A percentile compares a stretch with the other conserved stretches of the same genome.
These are phyloP conservation scores for Lactarius deliciosus DNA, from an alignment of 768 basidiomycete species.

Conservation along the genomic window DNA sequence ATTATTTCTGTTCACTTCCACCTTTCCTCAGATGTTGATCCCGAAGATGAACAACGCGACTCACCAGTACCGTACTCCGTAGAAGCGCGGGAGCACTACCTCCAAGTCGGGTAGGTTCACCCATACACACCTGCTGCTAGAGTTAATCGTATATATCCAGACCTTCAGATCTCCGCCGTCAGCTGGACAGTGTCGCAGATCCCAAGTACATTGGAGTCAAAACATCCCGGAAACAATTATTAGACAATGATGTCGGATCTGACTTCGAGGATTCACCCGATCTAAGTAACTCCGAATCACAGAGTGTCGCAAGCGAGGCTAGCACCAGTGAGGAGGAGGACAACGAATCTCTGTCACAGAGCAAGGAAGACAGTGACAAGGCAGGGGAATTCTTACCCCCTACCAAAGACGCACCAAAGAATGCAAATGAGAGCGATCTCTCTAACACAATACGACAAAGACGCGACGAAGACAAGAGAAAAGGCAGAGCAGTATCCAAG, in stretches of 20 bases:
- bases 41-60: conserved; percentile 40
- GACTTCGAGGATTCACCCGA: conserved; percentile 34
- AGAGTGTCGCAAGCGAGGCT: conserved; percentile 13
- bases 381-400: conserved; percentile 23
- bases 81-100: conserved; percentile 69
- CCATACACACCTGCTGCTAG: background rate
- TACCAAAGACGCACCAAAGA: conserved; percentile 12
- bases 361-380: conserved; percentile 31
- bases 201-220: conserved; percentile 77
- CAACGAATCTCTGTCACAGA: conserved; percentile 30
- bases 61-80: conserved; percentile 31
- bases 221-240: conserved; percentile 57
- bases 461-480: conserved; percentile 68
- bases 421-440: conserved; percentile 42
- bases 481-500: conserved; percentile 79
- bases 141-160: conserved; percentile 38
- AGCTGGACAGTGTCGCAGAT: conserved; percentile 64
- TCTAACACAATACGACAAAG: conserved; percentile 54
- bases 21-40: conserved; percentile 41
- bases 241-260: conserved; percentile 39
- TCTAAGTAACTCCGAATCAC: conserved; percentile 29
- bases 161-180: conserved; percentile 65
- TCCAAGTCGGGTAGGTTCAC: conserved; percentile 72
- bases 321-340: conserved; percentile 25
- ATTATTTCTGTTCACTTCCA: conserved; percentile 15